Evolutionary conservation across 2,329 filamentous ascomycete species (phyloP).

Genomic region (Epichloe sylvatica): DNA sequence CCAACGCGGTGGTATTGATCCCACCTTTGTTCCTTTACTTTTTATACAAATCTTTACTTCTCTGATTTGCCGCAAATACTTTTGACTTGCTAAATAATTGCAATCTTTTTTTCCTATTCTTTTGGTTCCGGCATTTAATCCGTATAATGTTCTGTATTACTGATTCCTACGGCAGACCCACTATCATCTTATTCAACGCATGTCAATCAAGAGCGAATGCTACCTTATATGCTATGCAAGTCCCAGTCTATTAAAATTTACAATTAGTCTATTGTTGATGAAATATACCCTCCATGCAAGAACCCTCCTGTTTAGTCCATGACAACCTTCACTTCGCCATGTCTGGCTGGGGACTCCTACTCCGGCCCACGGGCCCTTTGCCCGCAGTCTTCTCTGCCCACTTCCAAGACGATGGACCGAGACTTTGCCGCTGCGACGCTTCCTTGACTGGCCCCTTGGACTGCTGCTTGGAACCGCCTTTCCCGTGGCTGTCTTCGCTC

Average conservation of each 20-base stretch:
- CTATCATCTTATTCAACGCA: too few species aligned
- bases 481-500: slow-evolving; percentile 20
- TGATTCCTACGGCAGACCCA: too few species aligned
- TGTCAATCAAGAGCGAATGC: too few species aligned
- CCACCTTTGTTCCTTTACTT: background rate
- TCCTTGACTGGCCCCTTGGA: slow-evolving; percentile 7
- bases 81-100: too few species aligned
- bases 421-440: slow-evolving; percentile 3
- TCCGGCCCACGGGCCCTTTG: slow-evolving; percentile 18
- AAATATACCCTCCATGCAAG: background rate
- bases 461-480: slow-evolving; percentile 2
- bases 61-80: background rate
- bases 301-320: background rate
- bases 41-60: background rate
- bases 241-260: background rate
- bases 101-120: too few species aligned
- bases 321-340: background rate
- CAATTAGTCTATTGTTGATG: background rate
- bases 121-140: too few species aligned
- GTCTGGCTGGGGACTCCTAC: slow-evolving; percentile 14
- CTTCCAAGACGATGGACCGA: slow-evolving; percentile 28
- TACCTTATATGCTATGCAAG: background rate
- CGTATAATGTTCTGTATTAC: too few species aligned
- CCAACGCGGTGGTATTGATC: slow-evolving; percentile 2
- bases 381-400: slow-evolving; percentile 43